Evolutionary conservation across 148 eudicot genomes (phyloP), one percentile per base, ranked within the genome.

Genomic region (Chenopodium album): DNA sequence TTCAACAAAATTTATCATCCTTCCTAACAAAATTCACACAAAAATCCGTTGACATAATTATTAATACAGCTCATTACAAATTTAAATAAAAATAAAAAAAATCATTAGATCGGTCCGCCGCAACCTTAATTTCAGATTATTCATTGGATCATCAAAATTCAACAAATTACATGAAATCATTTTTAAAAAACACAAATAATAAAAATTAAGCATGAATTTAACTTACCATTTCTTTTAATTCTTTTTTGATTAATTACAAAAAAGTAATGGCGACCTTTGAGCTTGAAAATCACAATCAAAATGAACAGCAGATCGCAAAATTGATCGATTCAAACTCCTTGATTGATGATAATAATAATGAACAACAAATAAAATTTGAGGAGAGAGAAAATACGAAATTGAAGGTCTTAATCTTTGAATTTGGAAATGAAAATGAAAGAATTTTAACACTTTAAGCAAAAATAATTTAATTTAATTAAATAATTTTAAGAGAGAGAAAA

Each of bases 261-360:
- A 81, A 65, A 72, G 28, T 37, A 78, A 85, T 84, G 86, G 86
- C 84, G 77, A 71, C 84, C 84, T 54, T 47, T 9, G n/a, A 16
- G 20, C 31, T 29, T 3, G 34, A 78, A 52, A 70, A 60, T 84
- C n/a, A 46, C 17, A 44, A 44, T 13, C 44, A 3, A 10, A 60
- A 80, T 47, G n/a, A 73, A 47, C 50, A 71, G 76, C 23, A 31
- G 67, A 73, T 65, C 48, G 56, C 70, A 32, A 32, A 82, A 13
- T 32, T 64, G 85, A 82, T 78, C 50, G 62, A 63, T 75, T 77
- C 72, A 82, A 19, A 28, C n/a, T 26, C 72, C 14, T n/a, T 37
- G 54, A 79, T 71, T 67, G 64, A 59, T 63, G 31, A 63, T 28
- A 37, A 41, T 41, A 41, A 41, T 41, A 41, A 41, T 41, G 44